These are phyloP conservation scores for Linnemannia schmuckeri DNA, from an alignment of 192 early-diverging fungal genomes.

Conservation along the genomic window DNA sequence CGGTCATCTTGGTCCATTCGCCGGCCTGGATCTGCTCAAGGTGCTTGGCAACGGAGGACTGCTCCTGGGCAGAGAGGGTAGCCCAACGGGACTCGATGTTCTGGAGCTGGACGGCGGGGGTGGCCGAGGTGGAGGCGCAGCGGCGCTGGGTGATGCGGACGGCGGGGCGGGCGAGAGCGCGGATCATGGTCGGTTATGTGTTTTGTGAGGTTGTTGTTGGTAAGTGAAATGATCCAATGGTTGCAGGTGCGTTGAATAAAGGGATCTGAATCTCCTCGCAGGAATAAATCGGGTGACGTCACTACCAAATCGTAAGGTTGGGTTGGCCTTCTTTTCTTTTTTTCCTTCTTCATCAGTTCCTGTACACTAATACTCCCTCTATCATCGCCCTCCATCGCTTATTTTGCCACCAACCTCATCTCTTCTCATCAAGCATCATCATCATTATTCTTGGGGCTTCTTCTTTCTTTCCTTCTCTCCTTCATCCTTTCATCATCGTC, in stretches of 20 bases:
- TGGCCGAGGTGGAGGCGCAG: constrained; percentile 56
- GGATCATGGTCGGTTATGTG: constrained; percentile 63
- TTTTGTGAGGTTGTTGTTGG: constrained; percentile 9
- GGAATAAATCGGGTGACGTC: too few relatives aligned
- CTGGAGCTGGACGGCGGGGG: constrained; percentile 49
- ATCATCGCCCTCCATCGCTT: not conserved
- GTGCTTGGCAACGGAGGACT: constrained; percentile 81
- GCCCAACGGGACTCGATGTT: constrained; percentile 69
- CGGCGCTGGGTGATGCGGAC: constrained; percentile 55
- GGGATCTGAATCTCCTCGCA: too few relatives aligned
- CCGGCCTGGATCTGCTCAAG: constrained; percentile 89
- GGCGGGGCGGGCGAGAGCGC: constrained; percentile 63
- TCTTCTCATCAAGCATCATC: not conserved
- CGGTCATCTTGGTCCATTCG: constrained; percentile 92
- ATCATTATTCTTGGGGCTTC: not conserved
- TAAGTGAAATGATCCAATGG: not conserved
- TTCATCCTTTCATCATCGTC: not conserved
- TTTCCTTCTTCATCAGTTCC: not conserved
- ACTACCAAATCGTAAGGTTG: too few relatives aligned
- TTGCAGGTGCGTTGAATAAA: too few relatives aligned
- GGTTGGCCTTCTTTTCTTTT: not conserved
- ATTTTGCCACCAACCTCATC: constrained; percentile 1
- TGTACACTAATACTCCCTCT: not conserved
- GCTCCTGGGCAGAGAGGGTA: constrained; percentile 78
- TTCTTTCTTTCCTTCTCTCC: not conserved